phyloP scores from a whole-genome alignment of 1,284 basidiomycete genomes.

The Limonomyces culmigenus region DNA sequence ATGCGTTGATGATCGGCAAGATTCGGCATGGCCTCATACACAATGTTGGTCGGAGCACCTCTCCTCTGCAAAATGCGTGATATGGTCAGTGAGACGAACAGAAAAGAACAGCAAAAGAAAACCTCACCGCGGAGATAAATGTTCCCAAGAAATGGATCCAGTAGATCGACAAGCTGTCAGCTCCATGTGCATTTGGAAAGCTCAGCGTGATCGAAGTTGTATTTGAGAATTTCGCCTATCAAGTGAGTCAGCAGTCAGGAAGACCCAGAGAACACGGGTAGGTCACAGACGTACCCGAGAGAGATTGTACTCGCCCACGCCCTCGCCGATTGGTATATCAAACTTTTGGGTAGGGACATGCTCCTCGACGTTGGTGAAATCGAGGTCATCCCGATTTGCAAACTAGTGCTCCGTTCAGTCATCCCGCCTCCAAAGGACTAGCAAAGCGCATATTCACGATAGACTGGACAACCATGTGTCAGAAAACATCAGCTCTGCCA shows the following conservation, averaged over 20 bases:
- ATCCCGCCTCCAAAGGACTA: neutral
- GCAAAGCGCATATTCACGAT: neutral
- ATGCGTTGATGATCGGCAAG: conserved; percentile 69
- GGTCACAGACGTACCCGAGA: too few species aligned
- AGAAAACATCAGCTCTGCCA: neutral
- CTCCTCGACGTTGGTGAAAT: conserved; percentile 56
- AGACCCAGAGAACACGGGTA: conserved; percentile 30
- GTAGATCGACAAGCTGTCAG: conserved; percentile 50
- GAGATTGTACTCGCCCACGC: conserved; percentile 61
- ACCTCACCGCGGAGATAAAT: conserved; percentile 69
- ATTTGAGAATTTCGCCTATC: conserved; percentile 55
- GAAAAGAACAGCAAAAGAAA: conserved; percentile 5
- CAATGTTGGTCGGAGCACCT: conserved; percentile 48
- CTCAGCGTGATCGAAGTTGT: conserved; percentile 57
- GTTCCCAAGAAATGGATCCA: conserved; percentile 69
- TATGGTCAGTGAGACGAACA: neutral
- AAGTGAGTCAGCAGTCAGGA: neutral
- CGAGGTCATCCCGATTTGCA: conserved; percentile 50
- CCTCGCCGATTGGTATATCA: conserved; percentile 42
- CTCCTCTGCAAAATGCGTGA: conserved; percentile 35
- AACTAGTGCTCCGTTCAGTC: conserved; percentile 28
- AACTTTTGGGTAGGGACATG: conserved; percentile 52
- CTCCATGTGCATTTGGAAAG: conserved; percentile 58
- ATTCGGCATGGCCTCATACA: conserved; percentile 69
- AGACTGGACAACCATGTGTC: neutral